Evolutionary conservation across 108 stramenopile species (phyloP).

Genomic region (Cyclotella sp.): DNA sequence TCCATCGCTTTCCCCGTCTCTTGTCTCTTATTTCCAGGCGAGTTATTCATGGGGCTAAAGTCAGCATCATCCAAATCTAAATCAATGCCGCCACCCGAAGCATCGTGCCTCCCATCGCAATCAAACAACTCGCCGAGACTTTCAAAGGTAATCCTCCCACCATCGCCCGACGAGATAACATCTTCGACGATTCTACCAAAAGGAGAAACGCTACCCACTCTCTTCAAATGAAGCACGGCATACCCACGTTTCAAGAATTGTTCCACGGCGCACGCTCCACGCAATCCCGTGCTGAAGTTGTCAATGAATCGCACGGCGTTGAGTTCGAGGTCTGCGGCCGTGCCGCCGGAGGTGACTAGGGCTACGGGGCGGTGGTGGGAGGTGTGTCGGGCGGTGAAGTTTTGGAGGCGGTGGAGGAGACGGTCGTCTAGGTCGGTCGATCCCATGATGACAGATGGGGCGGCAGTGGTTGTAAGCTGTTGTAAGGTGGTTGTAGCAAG

Average conservation of each 20-base stretch:
- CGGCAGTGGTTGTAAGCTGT: no score
- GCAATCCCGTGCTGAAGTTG: slow-evolving; percentile 93
- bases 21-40: background rate
- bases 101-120: slow-evolving; percentile 38
- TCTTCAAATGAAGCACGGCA: slow-evolving; percentile 90
- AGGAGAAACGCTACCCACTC: slow-evolving; percentile 78
- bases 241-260: slow-evolving; percentile 88
- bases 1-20: slow-evolving; percentile 15
- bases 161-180: background rate
- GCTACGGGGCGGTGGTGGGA: slow-evolving; percentile 84
- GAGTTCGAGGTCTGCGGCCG: slow-evolving; percentile 85
- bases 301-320: slow-evolving; percentile 92
- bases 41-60: slow-evolving; percentile 52
- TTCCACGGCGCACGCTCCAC: slow-evolving; percentile 93
- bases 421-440: slow-evolving; percentile 14
- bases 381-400: slow-evolving; percentile 67
- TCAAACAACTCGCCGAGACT: slow-evolving; percentile 69
- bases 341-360: slow-evolving; percentile 90
- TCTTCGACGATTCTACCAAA: slow-evolving; percentile 76
- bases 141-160: slow-evolving; percentile 31
- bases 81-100: slow-evolving; percentile 39
- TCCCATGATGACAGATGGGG: no score
- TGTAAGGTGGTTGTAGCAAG: no score
- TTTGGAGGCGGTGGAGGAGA: slow-evolving; percentile 36
- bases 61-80: slow-evolving; percentile 23